Evolutionary conservation across 805 yeast species (phyloP), one percentile per base, ranked within the genome.

Genomic region (Suhomyces faveliae): DNA sequence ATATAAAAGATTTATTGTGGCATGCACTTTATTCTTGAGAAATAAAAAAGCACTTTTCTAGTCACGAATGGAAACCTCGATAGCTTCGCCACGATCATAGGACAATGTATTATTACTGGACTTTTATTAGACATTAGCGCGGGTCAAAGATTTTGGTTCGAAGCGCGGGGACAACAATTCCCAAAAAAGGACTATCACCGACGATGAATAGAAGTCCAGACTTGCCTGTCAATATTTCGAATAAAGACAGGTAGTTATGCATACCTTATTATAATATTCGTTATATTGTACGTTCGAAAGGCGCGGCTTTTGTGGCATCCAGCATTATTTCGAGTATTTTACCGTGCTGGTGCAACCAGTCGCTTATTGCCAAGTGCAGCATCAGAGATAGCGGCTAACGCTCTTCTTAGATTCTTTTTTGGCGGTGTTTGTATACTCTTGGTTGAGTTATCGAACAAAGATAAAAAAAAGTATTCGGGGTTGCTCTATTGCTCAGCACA

Each of bases 151-250:
- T 68, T 39, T 46, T 66, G 33, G 76, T 70, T 1, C 58, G 22
- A 13, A 69, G 70, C 44, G 64, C 66, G n/a, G 79, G 80, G 4
- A 64, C 63, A 35, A 76, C 83, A 0, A 78, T 84, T 17, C 95
- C 97, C 0, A 96, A 90, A 66, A 85, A 83, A 29, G 80, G 96
- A 66, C 72, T 90, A 48, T 81, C 84, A n/a, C 83, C 91, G 29
- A 80, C 89, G 85, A 78, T 88, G 67, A 66, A 77, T 40, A 90
- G 95, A 27, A 83, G 84, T 20, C 53, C 87, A 46, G 61, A n/a
- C n/a, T 77, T 5, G 87, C 89, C 72, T 80, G 44, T 96, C 96
- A 45, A 70, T 89, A 52, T 75, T 89, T 58, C 87, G 96, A 96
- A 74, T 89, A 64, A 80, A 87, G 96, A 73, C 92, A 7, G 96